phyloP scores from a whole-genome alignment of 129 eudicot genomes.

The Gnaphalium uliginosum region DNA sequence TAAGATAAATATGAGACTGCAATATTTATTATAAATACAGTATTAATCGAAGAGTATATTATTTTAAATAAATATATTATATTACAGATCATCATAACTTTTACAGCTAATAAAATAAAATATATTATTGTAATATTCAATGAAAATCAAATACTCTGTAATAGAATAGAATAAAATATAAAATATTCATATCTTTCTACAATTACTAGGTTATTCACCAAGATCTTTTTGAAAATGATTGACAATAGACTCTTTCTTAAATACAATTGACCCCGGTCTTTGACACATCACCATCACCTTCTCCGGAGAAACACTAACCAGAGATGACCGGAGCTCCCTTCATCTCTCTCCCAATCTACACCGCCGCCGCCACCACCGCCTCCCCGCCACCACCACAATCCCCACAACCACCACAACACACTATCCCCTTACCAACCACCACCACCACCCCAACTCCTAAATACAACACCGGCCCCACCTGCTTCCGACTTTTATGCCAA shows the following conservation, averaged over 20 bases:
- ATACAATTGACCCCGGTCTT: too few species aligned
- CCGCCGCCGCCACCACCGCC: slow-evolving; percentile 35
- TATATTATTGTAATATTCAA: too few species aligned
- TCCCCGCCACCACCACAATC: slow-evolving; percentile 9
- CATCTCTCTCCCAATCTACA: slow-evolving; percentile 36
- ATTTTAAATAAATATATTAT: too few species aligned
- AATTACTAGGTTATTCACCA: neutral
- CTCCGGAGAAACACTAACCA: neutral
- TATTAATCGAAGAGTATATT: too few species aligned
- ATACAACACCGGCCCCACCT: slow-evolving; percentile 39
- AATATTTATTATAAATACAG: too few species aligned
- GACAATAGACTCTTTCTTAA: neutral
- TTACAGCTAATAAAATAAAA: too few species aligned
- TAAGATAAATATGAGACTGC: too few species aligned
- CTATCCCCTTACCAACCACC: slow-evolving; percentile 7
- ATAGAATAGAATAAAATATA: too few species aligned
- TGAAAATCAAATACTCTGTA: too few species aligned
- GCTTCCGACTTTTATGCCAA: slow-evolving; percentile 68
- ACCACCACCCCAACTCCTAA: slow-evolving; percentile 20
- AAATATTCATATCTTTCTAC: too few species aligned
- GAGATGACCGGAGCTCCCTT: slow-evolving; percentile 27
- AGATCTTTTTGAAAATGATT: too few species aligned
- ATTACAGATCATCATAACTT: too few species aligned
- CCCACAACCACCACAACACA: neutral
- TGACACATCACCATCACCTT: neutral